These are phyloP conservation scores for Collybiopsis luxurians DNA, from an alignment of 768 basidiomycete genomes.

Conservation along the genomic window DNA sequence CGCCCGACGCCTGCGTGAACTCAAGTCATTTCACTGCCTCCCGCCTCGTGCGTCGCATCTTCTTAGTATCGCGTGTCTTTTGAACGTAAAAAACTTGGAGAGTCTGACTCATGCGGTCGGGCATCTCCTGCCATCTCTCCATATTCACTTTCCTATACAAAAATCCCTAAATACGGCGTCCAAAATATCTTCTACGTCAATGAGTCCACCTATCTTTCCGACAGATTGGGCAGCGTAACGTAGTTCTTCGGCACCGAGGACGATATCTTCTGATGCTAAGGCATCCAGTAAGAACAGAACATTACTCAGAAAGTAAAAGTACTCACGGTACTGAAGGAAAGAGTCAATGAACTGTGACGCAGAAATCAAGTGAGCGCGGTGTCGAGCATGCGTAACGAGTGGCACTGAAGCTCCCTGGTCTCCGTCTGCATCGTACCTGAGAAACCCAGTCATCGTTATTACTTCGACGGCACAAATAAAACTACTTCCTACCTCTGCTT, in stretches of 20 bases:
- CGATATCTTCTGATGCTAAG: constrained; percentile 65
- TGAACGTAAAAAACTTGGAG: no score
- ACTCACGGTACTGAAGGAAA: constrained; percentile 49
- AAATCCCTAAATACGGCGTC: constrained; percentile 84
- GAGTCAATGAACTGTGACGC: constrained; percentile 61
- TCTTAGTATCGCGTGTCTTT: no score
- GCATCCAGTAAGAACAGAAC: constrained; percentile 6
- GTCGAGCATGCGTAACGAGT: constrained; percentile 76
- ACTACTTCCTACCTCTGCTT: constrained; percentile 40
- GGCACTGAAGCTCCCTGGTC: constrained; percentile 40
- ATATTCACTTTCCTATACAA: constrained; percentile 82
- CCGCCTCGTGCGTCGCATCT: no score
- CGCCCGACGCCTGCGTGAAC: no score
- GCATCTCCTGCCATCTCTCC: no score
- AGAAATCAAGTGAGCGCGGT: constrained; percentile 71
- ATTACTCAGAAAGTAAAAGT: constrained; percentile 2
- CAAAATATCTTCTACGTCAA: constrained; percentile 81
- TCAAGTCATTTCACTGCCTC: no score
- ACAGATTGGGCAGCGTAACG: constrained; percentile 82
- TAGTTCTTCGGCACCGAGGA: constrained; percentile 83
- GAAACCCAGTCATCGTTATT: neutral
- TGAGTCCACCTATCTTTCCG: constrained; percentile 78
- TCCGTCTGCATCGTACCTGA: constrained; percentile 26
- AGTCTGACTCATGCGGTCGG: no score
- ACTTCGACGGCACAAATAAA: neutral